phyloP scores from a whole-genome alignment of 768 basidiomycete species.

The Butyriboletus loyo region DNA sequence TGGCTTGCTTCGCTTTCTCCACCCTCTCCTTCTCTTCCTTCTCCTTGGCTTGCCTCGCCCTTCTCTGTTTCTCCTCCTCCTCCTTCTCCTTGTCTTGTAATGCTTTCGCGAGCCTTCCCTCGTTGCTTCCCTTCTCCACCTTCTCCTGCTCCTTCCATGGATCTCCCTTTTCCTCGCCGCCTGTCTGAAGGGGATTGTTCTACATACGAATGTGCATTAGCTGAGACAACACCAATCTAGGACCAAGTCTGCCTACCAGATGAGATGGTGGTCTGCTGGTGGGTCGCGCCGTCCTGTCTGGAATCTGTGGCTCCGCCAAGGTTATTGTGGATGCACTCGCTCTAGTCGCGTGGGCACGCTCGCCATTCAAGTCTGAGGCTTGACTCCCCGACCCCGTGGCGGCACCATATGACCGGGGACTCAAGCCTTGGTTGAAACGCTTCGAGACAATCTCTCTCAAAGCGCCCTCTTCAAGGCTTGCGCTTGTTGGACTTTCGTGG shows the following conservation, averaged over 20 bases:
- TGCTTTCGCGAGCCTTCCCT: neutral
- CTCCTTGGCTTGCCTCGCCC: neutral
- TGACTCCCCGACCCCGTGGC: conserved; percentile 20
- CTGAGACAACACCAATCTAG: neutral
- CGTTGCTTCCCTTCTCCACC: neutral
- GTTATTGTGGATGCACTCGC: neutral
- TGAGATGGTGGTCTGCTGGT: neutral
- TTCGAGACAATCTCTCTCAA: conserved; percentile 33
- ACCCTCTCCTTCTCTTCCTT: neutral
- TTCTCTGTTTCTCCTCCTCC: neutral
- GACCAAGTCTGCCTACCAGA: conserved; percentile 1
- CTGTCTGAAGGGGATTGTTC: neutral
- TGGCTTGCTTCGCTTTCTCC: neutral
- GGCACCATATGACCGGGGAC: conserved; percentile 4
- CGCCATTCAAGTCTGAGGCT: conserved; percentile 8
- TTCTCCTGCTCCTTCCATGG: neutral
- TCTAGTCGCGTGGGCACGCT: neutral
- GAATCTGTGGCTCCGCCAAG: conserved; percentile 10
- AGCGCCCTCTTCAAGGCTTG: conserved; percentile 27
- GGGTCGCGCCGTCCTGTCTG: neutral
- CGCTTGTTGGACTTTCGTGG: conserved; percentile 31
- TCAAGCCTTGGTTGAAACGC: conserved; percentile 28
- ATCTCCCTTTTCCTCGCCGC: neutral
- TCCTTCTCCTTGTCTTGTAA: neutral
- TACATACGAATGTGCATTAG: conserved; percentile 1